Percentiles rank a stretch among this genome's conserved stretches.
These are phyloP conservation scores for Leucaena leucocephala DNA, from an alignment of 306 rosid species.

Conservation along the genomic window DNA sequence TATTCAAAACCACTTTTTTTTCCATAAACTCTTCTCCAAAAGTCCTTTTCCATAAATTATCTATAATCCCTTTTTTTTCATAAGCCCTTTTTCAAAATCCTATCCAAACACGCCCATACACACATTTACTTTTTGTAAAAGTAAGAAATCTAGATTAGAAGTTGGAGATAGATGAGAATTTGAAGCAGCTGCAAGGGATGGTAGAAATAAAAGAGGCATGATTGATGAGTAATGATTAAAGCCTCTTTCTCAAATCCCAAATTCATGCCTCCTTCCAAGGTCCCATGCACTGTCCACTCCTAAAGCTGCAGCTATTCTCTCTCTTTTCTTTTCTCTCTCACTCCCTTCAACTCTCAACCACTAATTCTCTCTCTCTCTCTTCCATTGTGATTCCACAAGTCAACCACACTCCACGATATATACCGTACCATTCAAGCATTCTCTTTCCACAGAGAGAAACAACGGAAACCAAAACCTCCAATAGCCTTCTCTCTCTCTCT, in stretches of 20 bases:
- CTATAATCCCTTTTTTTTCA: too few relatives aligned
- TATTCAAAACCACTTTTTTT: too few relatives aligned
- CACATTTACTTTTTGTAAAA: background rate
- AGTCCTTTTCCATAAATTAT: too few relatives aligned
- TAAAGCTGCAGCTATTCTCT: conserved; percentile 5
- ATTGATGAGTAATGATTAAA: conserved; percentile 41
- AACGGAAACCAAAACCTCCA: conserved; percentile 6
- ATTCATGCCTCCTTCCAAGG: conserved; percentile 32
- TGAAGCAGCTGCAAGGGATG: conserved; percentile 11
- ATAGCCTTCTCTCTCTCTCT: conserved; percentile 5
- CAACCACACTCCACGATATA: conserved; percentile 43
- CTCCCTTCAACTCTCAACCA: conserved; percentile 36
- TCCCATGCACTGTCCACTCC: conserved; percentile 49
- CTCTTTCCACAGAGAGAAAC: conserved; percentile 39
- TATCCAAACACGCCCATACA: background rate
- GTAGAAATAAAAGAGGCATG: conserved; percentile 17
- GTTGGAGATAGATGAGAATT: conserved; percentile 4
- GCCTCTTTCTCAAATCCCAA: conserved; percentile 34
- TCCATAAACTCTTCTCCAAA: too few relatives aligned
- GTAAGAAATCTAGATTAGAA: background rate
- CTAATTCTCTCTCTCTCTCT: conserved; percentile 28
- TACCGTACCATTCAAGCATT: background rate
- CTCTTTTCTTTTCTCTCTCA: background rate
- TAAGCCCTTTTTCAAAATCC: too few relatives aligned
- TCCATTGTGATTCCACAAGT: conserved; percentile 47